Evolutionary conservation across 2,329 filamentous ascomycete species (phyloP), one percentile per base, ranked within the genome.

Genomic region (Calonectria multiphialidica): DNA sequence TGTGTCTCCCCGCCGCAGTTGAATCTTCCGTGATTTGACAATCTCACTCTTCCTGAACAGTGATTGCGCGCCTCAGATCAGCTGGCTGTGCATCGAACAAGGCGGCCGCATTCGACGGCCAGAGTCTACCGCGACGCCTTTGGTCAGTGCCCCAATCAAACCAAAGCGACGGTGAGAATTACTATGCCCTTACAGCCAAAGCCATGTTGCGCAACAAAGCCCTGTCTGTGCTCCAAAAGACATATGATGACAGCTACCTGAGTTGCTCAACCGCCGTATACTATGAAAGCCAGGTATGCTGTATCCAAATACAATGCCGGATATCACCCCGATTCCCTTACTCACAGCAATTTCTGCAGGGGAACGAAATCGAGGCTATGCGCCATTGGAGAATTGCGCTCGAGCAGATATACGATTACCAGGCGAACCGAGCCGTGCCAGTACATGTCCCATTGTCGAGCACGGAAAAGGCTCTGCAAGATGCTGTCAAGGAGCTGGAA

Each of bases 211-310:
- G 86, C 79, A 89, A 85, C 81, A 88, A 84, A 80, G 84, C 84
- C 74, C 89, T 92, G 81, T 92, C 93, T 84, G 92, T 92, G 74
- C 91, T 98, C 83, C 96, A 98, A 86, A 98, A 98, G 90, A 98
- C 95, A 68, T 98, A 98, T 86, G 96, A 98, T 86, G 95, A 98
- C 84, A 96, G 94, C 84, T 98, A 98, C 85, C 86, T 98, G 79
- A 95, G 93, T 81, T 98, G 96, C 85, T 98, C 96, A 16, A 98
- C 96, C 2, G 96, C 96, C 45, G 94, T 98, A 66, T 98, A 98
- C 86, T 98, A 98, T 83, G 97, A 99, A 86, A 92, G 93, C 82
- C 93, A 97, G 91, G 95, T 97, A 85, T 67, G 78, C 21, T 40
- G 53, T 21, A 16, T 12, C 33, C 21, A 9, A 59, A 13, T 30